Evolutionary conservation across 306 rosid genomes (phyloP).

Genomic region (Cucurbita pepo): DNA sequence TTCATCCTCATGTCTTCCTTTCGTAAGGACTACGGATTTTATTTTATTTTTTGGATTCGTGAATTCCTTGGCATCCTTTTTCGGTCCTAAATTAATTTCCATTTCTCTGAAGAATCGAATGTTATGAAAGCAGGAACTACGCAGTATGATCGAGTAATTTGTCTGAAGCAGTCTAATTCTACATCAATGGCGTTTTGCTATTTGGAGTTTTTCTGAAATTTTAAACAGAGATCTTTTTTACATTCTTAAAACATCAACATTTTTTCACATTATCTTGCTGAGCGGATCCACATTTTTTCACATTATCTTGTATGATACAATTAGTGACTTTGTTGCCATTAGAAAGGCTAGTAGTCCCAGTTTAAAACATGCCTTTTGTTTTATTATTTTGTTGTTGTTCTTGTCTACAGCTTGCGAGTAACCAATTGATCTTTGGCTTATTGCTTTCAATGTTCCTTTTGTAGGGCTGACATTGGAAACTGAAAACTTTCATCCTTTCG

Average conservation of each 20-base stretch:
- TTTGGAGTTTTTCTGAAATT: too few species aligned
- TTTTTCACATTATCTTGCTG: background rate
- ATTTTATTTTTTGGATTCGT: background rate
- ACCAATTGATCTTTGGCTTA: slow-evolving; percentile 1
- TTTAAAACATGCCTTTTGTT: background rate
- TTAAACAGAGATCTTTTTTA: background rate
- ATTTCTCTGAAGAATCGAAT: background rate
- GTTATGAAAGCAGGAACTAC: background rate
- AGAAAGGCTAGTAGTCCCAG: background rate
- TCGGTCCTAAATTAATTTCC: background rate
- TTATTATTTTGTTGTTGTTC: background rate
- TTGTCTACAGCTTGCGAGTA: background rate
- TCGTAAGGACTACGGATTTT: background rate
- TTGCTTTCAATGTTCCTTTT: slow-evolving; percentile 4
- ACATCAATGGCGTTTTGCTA: background rate
- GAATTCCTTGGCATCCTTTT: background rate
- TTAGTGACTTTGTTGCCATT: background rate
- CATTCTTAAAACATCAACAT: background rate
- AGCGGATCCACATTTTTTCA: background rate
- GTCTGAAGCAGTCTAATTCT: background rate
- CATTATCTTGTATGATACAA: background rate
- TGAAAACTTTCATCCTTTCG: slow-evolving; percentile 17
- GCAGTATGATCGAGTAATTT: background rate
- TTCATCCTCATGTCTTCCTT: background rate
- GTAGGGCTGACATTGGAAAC: slow-evolving; percentile 27